Evolutionary conservation across 2,329 filamentous ascomycete species (phyloP).

Genomic region (Capronia coronata): DNA sequence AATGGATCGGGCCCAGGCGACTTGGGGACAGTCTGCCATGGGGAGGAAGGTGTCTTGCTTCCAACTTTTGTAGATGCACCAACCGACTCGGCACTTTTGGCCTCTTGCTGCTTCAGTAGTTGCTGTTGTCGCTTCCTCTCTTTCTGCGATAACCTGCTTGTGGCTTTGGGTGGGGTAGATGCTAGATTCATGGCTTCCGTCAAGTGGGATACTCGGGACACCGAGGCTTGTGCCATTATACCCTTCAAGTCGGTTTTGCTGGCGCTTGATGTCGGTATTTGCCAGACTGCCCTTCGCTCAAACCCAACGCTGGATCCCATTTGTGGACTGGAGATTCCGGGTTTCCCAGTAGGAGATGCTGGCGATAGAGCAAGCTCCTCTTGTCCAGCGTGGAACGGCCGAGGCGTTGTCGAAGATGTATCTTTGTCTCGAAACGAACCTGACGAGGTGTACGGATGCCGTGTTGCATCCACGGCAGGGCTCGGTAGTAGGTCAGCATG

Average conservation of each 20-base stretch:
- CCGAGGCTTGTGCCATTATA: conserved; percentile 62
- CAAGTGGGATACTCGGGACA: conserved; percentile 46
- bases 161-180: conserved; percentile 34
- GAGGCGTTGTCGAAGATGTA: neutral
- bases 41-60: conserved; percentile 35
- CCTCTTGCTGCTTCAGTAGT: conserved; percentile 45
- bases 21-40: conserved; percentile 59
- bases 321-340: neutral
- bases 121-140: conserved; percentile 78
- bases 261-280: conserved; percentile 47
- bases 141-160: conserved; percentile 74
- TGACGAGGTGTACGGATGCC: neutral
- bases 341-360: neutral
- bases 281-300: conserved; percentile 45
- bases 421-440: neutral
- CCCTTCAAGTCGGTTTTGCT: conserved; percentile 67
- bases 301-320: conserved; percentile 13
- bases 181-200: conserved; percentile 46
- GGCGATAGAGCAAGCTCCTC: conserved; percentile 2
- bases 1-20: conserved; percentile 8
- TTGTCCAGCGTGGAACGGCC: neutral
- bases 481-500: conserved; percentile 9
- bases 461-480: neutral
- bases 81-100: conserved; percentile 34
- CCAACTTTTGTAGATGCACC: neutral